phyloP scores from a whole-genome alignment of 768 basidiomycete species.

The Pulveroboletus sp. region DNA sequence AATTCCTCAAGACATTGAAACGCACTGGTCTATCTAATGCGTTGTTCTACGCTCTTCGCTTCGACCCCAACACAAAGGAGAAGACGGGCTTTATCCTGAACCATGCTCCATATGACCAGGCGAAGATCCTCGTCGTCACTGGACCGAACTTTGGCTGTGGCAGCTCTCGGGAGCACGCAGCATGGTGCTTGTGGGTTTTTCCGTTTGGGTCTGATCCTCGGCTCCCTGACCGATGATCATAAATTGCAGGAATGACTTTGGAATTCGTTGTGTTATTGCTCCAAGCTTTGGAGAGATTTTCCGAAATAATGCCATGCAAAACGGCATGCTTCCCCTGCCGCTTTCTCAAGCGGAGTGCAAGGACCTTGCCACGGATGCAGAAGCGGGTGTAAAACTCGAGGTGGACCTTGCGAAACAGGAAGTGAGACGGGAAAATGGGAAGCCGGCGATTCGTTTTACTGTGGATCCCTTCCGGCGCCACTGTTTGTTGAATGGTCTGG shows the following conservation, averaged over 20 bases:
- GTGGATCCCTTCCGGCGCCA: slow-evolving; percentile 90
- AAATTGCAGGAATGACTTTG: slow-evolving; percentile 70
- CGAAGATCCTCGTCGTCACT: slow-evolving; percentile 78
- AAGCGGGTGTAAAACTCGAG: slow-evolving; percentile 69
- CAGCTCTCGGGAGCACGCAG: slow-evolving; percentile 87
- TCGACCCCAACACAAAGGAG: slow-evolving; percentile 70
- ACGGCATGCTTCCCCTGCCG: slow-evolving; percentile 81
- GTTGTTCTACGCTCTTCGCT: slow-evolving; percentile 77
- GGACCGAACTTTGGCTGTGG: slow-evolving; percentile 91
- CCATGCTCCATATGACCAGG: slow-evolving; percentile 65
- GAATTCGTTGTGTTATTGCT: slow-evolving; percentile 82
- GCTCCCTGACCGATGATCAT: neutral
- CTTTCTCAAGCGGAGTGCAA: slow-evolving; percentile 69
- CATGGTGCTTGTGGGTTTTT: slow-evolving; percentile 70
- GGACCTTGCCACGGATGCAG: slow-evolving; percentile 71
- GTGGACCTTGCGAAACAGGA: slow-evolving; percentile 82
- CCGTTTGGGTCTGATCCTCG: neutral
- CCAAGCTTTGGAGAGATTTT: slow-evolving; percentile 92
- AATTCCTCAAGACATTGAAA: slow-evolving; percentile 89
- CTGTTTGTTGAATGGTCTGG: slow-evolving; percentile 91
- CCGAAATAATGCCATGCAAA: slow-evolving; percentile 86
- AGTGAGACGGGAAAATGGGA: slow-evolving; percentile 69
- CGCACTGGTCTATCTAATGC: slow-evolving; percentile 82
- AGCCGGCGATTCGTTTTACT: slow-evolving; percentile 67
- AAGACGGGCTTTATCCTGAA: slow-evolving; percentile 86